Evolutionary conservation across 768 basidiomycete species (phyloP).

Genomic region (Lentinus tigrinus): DNA sequence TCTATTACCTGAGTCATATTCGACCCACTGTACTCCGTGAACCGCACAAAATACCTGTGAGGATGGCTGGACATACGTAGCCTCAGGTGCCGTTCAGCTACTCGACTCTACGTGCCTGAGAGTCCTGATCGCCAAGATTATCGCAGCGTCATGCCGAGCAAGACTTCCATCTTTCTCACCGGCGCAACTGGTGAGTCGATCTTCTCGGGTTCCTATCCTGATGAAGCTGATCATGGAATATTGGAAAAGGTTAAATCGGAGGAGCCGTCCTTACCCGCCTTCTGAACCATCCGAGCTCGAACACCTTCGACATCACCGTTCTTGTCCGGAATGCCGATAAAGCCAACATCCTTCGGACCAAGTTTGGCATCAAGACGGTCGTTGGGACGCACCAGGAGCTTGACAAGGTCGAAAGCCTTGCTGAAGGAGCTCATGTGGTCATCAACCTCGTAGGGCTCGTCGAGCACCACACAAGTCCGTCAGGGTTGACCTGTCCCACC

Average conservation of each 20-base stretch:
- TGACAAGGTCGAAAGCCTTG: constrained; percentile 36
- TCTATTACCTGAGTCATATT: too few relatives aligned
- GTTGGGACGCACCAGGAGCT: constrained; percentile 32
- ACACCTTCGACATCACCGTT: constrained; percentile 43
- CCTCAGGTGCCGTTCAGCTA: too few relatives aligned
- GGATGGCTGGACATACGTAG: too few relatives aligned
- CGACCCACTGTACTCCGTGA: too few relatives aligned
- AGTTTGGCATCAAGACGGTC: constrained; percentile 22
- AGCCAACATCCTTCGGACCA: constrained; percentile 22
- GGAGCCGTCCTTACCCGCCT: constrained; percentile 51
- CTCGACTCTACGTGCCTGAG: too few relatives aligned
- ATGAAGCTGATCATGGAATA: not conserved
- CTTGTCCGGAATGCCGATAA: constrained; percentile 47
- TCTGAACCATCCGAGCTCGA: constrained; percentile 41
- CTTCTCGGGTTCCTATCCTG: too few relatives aligned
- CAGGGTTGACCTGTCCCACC: not conserved
- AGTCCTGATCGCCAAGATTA: too few relatives aligned
- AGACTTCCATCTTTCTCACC: constrained; percentile 41
- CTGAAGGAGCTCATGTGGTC: constrained; percentile 42
- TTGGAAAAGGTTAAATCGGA: constrained; percentile 49
- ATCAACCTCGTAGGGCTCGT: constrained; percentile 18
- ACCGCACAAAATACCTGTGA: too few relatives aligned
- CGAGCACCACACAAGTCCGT: too few relatives aligned
- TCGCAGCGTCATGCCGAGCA: constrained; percentile 3
- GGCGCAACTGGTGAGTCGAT: constrained; percentile 41